Base-by-base conservation (phyloP, 495 filamentous ascomycete genomes). In the Hyphodiscus hymeniophilus region DNA sequence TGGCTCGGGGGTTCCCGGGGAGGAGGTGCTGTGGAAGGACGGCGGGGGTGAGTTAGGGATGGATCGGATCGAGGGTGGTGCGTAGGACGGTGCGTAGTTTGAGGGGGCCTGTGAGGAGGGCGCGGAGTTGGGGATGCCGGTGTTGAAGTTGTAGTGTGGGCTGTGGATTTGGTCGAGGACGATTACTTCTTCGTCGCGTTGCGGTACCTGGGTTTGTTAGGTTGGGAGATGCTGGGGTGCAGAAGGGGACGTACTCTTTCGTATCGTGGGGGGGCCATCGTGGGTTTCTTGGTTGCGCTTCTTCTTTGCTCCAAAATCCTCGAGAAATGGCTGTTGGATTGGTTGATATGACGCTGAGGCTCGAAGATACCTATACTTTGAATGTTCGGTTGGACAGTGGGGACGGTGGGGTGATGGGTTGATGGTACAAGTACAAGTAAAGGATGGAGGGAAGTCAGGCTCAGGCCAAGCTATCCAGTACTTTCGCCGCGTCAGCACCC, bases 21-120 rank as follows among this genome's bases (percentile, higher is more conserved):
- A 55, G 22, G 47, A 51, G 40, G 42, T 26, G 1, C 43, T 55
- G 42, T 55, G 47, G 52, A 55, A 55, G 12, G 52, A 51, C 3
- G 52, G 52, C 5, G 52, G 52, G 26, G 52, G 48, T 1, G 52
- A 6, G n/a, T 38, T 15, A 15, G 12, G 34, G 3, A 20, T n/a
- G n/a, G n/a, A n/a, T n/a, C n/a, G n/a, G n/a, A n/a, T 38, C 8
- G 34, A 38, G 34, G 18, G 18, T 2, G 34, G 10, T 2, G 13
- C 8, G 34, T 15, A 16, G 18, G 34, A 38, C 2, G 34, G 34
- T 15, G 34, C 34, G n/a, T n/a, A 2, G 12, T 16, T 38, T 15
- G 31, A 34, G 6, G 34, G 34, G 8, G 34, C n/a, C 2, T 15
- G 34, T 16, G 34, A 38, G 34, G n/a, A 16, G n/a, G 34, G 34